Percentiles rank a stretch among this genome's conserved stretches.
These are phyloP conservation scores for Lactifluus rugatus DNA, from an alignment of 768 basidiomycete species.

Conservation along the genomic window DNA sequence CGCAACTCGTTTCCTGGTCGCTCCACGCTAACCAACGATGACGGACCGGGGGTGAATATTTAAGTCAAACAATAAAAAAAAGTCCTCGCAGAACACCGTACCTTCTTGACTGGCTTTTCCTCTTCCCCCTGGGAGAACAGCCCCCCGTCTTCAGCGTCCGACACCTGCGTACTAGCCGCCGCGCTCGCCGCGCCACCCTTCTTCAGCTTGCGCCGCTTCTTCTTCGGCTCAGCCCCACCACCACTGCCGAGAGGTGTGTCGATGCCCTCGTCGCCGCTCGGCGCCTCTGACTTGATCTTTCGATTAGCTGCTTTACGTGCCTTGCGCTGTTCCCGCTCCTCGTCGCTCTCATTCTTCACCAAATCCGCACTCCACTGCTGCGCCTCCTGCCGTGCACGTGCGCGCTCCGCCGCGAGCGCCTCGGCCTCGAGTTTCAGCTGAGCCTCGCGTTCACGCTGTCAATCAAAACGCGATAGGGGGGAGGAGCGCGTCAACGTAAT, in stretches of 20 bases:
- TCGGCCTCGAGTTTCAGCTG: constrained; percentile 61
- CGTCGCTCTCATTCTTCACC: constrained; percentile 59
- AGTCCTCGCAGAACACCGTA: constrained; percentile 22
- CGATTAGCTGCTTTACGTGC: constrained; percentile 42
- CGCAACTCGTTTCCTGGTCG: constrained; percentile 62
- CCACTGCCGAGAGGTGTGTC: constrained; percentile 32
- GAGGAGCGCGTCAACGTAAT: neutral
- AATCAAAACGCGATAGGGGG: neutral
- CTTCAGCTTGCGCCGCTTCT: constrained; percentile 64
- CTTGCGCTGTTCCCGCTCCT: constrained; percentile 60
- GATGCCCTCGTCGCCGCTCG: constrained; percentile 30
- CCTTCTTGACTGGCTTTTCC: constrained; percentile 63
- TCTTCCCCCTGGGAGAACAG: constrained; percentile 62
- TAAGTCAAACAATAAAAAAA: neutral
- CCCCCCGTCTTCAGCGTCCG: constrained; percentile 54
- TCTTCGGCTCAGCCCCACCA: constrained; percentile 37
- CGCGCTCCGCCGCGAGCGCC: constrained; percentile 70
- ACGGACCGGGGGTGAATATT: neutral
- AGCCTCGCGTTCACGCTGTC: constrained; percentile 52
- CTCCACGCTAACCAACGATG: constrained; percentile 25
- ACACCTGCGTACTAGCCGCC: constrained; percentile 34
- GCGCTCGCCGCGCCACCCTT: constrained; percentile 37
- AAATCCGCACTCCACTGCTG: constrained; percentile 61
- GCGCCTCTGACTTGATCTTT: constrained; percentile 35
- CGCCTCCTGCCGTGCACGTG: constrained; percentile 66